Evolutionary conservation across 176 grass and related monocot species (phyloP).

Genomic region (Avena insularis): DNA sequence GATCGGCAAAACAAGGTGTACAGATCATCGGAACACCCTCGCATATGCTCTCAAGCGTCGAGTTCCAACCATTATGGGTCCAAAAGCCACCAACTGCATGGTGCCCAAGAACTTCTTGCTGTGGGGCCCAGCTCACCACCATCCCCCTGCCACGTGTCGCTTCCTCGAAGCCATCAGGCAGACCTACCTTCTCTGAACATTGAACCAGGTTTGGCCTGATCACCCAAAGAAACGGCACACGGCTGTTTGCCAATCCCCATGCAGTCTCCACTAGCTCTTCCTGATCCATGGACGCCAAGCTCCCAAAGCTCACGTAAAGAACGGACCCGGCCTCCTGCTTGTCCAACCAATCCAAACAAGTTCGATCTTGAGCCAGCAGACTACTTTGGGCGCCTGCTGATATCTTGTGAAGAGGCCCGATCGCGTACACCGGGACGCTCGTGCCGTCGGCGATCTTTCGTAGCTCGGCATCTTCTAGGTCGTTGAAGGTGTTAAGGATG

Average conservation of each 20-base stretch:
- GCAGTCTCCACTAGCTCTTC: constrained; percentile 36
- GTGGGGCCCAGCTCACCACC: constrained; percentile 47
- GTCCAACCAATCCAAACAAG: constrained; percentile 45
- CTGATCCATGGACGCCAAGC: constrained; percentile 28
- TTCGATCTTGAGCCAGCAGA: constrained; percentile 25
- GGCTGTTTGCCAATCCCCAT: constrained; percentile 44
- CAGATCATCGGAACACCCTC: constrained; percentile 57
- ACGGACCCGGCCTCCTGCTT: constrained; percentile 25
- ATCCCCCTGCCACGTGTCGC: constrained; percentile 21
- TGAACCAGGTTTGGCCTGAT: constrained; percentile 32
- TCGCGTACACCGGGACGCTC: not conserved
- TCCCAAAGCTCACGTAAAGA: constrained; percentile 57
- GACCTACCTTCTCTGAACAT: not conserved
- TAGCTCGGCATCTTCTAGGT: constrained; percentile 24
- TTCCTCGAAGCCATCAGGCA: constrained; percentile 39
- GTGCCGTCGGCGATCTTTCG: constrained; percentile 14
- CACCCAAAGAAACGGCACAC: constrained; percentile 44
- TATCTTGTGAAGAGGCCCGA: constrained; percentile 53
- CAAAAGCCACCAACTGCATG: constrained; percentile 42
- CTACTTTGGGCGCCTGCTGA: not conserved
- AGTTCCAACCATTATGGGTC: constrained; percentile 60
- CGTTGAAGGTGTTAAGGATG: constrained; percentile 44
- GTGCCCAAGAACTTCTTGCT: constrained; percentile 48
- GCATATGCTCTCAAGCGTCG: constrained; percentile 46
- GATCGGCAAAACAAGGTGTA: constrained; percentile 39